Percentiles rank a stretch among this genome's conserved stretches.
These are phyloP conservation scores for Fusarium temperatum DNA, from an alignment of 2,329 filamentous ascomycete genomes.

Conservation along the genomic window DNA sequence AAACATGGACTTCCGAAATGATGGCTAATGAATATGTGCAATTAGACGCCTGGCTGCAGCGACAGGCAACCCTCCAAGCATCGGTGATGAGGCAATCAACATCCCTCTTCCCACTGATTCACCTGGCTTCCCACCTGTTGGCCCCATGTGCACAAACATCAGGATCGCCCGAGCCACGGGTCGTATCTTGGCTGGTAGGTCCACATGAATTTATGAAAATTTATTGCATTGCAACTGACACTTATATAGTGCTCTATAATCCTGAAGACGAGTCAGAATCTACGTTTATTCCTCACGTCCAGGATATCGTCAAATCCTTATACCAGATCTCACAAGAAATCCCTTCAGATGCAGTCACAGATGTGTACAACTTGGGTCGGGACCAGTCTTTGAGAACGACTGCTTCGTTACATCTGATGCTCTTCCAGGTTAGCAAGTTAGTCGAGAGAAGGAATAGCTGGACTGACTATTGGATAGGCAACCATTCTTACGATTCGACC, in stretches of 20 bases:
- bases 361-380: conserved; percentile 33
- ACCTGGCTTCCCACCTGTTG: conserved; percentile 42
- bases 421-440: conserved; percentile 40
- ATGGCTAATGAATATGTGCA: not conserved
- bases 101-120: conserved; percentile 40
- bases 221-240: not conserved
- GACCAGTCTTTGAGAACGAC: conserved; percentile 45
- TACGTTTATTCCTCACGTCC: conserved; percentile 44
- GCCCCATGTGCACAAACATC: conserved; percentile 43
- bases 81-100: conserved; percentile 39
- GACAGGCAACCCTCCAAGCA: conserved; percentile 40
- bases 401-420: conserved; percentile 46
- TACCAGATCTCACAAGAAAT: conserved; percentile 42
- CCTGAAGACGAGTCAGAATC: conserved; percentile 43
- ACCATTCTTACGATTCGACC: conserved; percentile 45
- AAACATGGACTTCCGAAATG: rapidly evolving
- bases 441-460: rapidly evolving
- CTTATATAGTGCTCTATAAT: conserved; percentile 42
- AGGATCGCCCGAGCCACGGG: conserved; percentile 39
- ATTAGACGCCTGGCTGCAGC: conserved; percentile 36
- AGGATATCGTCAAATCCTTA: conserved; percentile 44
- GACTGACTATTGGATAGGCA: conserved; percentile 32
- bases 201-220: rapidly evolving
- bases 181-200: conserved; percentile 39
- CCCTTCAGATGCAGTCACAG: conserved; percentile 37